Conservation (phyloP, 139 green algal genomes). For the Coelastrella sp. region DNA sequence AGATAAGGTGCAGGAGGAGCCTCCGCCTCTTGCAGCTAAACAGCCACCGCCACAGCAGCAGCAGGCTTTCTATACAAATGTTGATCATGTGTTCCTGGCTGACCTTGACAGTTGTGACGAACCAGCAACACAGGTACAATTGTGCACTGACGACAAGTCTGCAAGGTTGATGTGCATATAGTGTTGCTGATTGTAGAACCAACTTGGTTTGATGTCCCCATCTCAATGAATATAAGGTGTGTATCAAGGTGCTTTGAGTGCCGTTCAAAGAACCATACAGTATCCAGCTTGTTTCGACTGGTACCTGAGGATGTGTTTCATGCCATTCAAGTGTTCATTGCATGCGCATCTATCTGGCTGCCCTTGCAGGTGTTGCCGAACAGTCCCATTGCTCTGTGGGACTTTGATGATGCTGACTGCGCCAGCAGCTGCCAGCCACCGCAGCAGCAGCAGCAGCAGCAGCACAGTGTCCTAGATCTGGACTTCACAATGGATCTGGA, state of each 20-base stretch:
- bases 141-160: background rate
- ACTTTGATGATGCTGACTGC: constrained; percentile 22
- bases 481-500: background rate
- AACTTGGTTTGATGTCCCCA: too few relatives aligned
- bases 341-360: too few relatives aligned
- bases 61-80: constrained; percentile 9
- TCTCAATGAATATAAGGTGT: too few relatives aligned
- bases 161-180: too few relatives aligned
- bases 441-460: constrained; percentile 5
- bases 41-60: background rate
- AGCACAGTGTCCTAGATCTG: background rate
- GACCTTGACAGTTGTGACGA: constrained; percentile 33
- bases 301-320: too few relatives aligned
- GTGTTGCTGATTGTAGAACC: too few relatives aligned
- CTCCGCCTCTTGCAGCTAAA: background rate
- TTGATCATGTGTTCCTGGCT: constrained; percentile 17
- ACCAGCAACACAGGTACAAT: constrained; percentile 36
- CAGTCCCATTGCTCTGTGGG: constrained; percentile 32
- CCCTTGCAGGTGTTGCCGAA: background rate
- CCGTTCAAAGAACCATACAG: too few relatives aligned
- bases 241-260: too few relatives aligned
- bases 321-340: too few relatives aligned
- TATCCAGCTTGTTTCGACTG: too few relatives aligned
- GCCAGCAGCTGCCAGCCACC: background rate
- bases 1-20: background rate